phyloP scores from a whole-genome alignment of 139 green algal species.

The Mesostigma viride region DNA sequence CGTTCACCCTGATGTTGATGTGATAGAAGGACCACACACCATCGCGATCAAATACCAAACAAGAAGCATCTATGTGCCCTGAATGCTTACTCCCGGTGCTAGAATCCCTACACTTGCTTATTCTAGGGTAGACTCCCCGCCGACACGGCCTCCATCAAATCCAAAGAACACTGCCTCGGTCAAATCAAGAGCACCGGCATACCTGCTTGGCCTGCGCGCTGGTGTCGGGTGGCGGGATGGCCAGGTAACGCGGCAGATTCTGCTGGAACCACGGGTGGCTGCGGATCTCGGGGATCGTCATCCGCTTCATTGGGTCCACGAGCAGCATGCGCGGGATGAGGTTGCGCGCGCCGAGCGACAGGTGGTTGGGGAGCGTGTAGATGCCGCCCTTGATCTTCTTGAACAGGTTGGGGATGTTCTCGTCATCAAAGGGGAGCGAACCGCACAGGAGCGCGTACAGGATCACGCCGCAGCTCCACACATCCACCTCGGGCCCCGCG shows the following conservation, averaged over 20 bases:
- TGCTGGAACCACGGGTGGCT: conserved; percentile 90
- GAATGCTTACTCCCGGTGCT: too few relatives aligned
- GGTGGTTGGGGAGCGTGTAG: conserved; percentile 89
- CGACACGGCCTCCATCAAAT: too few relatives aligned
- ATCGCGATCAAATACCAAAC: too few relatives aligned
- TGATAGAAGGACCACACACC: too few relatives aligned
- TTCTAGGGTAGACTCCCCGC: too few relatives aligned
- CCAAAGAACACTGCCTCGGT: too few relatives aligned
- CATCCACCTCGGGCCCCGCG: conserved; percentile 92
- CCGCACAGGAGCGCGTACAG: conserved; percentile 97
- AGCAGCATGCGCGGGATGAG: conserved; percentile 97
- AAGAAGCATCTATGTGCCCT: too few relatives aligned
- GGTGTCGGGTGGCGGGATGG: conserved; percentile 41
- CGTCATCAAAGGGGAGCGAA: conserved; percentile 95
- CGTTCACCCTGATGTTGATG: too few relatives aligned
- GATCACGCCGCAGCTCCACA: conserved; percentile 98
- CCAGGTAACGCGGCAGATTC: conserved; percentile 91
- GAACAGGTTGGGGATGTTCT: conserved; percentile 99
- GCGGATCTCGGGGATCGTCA: conserved; percentile 96
- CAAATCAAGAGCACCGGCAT: too few relatives aligned
- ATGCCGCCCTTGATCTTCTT: conserved; percentile 99
- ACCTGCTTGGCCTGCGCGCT: conserved; percentile 63
- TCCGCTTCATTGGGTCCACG: conserved; percentile 95
- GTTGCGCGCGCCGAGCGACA: conserved; percentile 82
- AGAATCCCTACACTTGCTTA: too few relatives aligned